A percentile compares a stretch with the other conserved stretches of the same genome.
phyloP scores from a whole-genome alignment of 352 stramenopile genomes.

The Phytophthora pini region DNA sequence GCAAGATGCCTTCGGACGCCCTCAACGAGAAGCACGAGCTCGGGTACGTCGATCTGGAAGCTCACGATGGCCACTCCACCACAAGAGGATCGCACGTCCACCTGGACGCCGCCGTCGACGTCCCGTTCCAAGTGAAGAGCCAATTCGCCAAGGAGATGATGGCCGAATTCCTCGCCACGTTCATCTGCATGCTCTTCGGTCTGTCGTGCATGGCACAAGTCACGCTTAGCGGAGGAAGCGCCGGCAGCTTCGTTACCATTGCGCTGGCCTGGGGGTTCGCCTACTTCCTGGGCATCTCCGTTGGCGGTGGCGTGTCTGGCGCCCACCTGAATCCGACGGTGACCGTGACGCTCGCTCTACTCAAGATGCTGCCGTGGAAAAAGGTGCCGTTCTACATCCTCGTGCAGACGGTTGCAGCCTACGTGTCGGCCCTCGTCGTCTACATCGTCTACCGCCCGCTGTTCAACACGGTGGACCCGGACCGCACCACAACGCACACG shows the following conservation, averaged over 20 bases:
- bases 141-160: conserved; percentile 53
- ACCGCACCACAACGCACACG: conserved; percentile 34
- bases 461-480: conserved; percentile 49
- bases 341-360: conserved; percentile 51
- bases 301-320: conserved; percentile 48
- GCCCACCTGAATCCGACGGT: conserved; percentile 67
- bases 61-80: conserved; percentile 23
- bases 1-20: conserved; percentile 22
- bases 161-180: conserved; percentile 61
- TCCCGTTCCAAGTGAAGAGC: conserved; percentile 35
- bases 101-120: conserved; percentile 1
- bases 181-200: conserved; percentile 60
- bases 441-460: conserved; percentile 57
- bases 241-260: conserved; percentile 60
- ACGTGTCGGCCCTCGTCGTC: conserved; percentile 43
- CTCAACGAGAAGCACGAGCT: conserved; percentile 24
- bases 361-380: conserved; percentile 47
- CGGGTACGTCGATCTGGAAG: conserved; percentile 29
- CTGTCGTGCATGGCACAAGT: conserved; percentile 58
- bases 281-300: conserved; percentile 60
- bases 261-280: conserved; percentile 61
- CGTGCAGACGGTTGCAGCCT: conserved; percentile 46
- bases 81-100: conserved; percentile 11
- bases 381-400: conserved; percentile 56
- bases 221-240: conserved; percentile 42